Evolutionary conservation across 192 early-diverging fungal species (phyloP), one percentile per base, ranked within the genome.

Genomic region (Coemansia sp.): DNA sequence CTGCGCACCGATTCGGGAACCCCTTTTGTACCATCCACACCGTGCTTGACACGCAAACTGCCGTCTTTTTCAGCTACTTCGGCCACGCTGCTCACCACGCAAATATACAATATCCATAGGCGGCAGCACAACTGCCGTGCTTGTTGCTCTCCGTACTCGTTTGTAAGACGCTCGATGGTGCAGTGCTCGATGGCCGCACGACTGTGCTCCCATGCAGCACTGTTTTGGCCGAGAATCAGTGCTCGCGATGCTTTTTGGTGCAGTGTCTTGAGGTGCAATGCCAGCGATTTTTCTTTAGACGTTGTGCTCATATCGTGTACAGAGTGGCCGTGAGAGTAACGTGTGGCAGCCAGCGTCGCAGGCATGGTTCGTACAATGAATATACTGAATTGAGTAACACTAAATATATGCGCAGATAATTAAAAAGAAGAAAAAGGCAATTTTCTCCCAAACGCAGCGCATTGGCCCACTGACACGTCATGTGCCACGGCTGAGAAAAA

Each of bases 191-290:
- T 61, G 6, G 78, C 78, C 32, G 65, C 62, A 35, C 55, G 10
- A 54, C 72, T 65, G 47, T 62, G 65, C 54, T 54, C n/a, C 78
- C 78, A 80, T 14, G 78, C 78, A 3, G 53, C 24, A 22, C 23
- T 25, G 61, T 73, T 59, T 25, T 75, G 78, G 21, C 73, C 78
- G 19, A 80, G 65, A 50, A 80, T 69, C 25, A 80, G 73, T 21
- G 78, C 72, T 1, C 78, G 78, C 23, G 78, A 80, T 15, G 78
- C 78, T 65, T 68, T 75, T 21, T 80, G 78, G 60, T 80, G 78
- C 61, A 75, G 67, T 27, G 56, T 41, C 52, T 67, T 67, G 14
- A 80, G 73, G 19, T 58, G 64, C 10, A 63, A 15, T 37, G 51
- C 62, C 52, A 63, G 51, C 37, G 62, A 11, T 24, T 63, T 29